These are phyloP conservation scores for Ceriops decandra DNA, from an alignment of 345 rosid species.

Conservation along the genomic window DNA sequence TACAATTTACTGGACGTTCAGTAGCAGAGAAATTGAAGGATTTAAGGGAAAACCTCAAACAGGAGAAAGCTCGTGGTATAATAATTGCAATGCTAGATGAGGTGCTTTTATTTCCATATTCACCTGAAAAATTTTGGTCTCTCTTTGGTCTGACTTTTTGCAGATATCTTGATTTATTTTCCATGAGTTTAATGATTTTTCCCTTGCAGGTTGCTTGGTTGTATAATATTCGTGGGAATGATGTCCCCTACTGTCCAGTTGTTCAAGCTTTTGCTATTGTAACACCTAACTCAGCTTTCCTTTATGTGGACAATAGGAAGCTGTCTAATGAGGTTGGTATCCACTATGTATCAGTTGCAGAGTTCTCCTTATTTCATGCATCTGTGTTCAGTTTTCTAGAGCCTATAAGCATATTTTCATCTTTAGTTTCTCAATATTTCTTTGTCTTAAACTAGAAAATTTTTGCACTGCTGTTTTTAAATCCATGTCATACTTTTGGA, in stretches of 20 bases:
- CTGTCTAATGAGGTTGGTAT: conserved; percentile 58
- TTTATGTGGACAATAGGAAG: conserved; percentile 78
- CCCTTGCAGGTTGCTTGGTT: conserved; percentile 93
- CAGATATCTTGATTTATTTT: background rate
- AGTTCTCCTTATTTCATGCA: background rate
- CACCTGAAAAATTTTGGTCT: background rate
- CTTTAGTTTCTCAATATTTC: background rate
- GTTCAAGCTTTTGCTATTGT: conserved; percentile 93
- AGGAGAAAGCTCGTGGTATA: conserved; percentile 57
- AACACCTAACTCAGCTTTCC: conserved; percentile 58
- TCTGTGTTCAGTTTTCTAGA: no score
- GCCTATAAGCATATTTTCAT: no score
- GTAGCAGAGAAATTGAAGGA: conserved; percentile 55
- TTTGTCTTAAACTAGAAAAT: background rate
- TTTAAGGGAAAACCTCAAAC: conserved; percentile 58
- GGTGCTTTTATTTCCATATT: conserved; percentile 38
- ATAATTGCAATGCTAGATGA: conserved; percentile 82
- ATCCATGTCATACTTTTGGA: conserved; percentile 2
- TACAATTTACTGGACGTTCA: conserved; percentile 67
- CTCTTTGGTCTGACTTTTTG: background rate
- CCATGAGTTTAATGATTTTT: conserved; percentile 4
- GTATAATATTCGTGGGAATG: conserved; percentile 87
- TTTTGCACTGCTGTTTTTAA: conserved; percentile 1
- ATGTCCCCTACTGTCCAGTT: conserved; percentile 85
- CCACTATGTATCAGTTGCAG: conserved; percentile 3